A percentile compares a stretch with the other conserved stretches of the same genome.
Evolutionary conservation across 2,329 filamentous ascomycete species (phyloP).

Genomic region (Aureobasidium sp.): DNA sequence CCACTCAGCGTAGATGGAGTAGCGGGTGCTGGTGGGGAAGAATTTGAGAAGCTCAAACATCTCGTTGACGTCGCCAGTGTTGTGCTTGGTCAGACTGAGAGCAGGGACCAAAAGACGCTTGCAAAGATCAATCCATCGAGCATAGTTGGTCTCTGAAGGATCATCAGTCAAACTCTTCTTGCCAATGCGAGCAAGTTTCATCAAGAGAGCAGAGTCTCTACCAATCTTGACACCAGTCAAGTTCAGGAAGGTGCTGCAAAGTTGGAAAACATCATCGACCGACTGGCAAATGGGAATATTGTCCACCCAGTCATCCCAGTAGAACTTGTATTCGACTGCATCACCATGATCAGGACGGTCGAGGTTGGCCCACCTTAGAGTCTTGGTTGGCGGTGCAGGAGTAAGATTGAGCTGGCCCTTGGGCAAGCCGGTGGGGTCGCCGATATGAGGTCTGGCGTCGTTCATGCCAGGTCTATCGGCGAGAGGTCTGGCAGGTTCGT

Average conservation of each 20-base stretch:
- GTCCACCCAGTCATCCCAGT: slow-evolving; percentile 96
- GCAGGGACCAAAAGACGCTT: slow-evolving; percentile 79
- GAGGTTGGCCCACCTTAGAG: slow-evolving; percentile 74
- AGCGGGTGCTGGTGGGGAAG: slow-evolving; percentile 69
- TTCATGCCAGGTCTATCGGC: slow-evolving; percentile 33
- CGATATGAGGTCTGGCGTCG: slow-evolving; percentile 42
- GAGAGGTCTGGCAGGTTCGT: slow-evolving; percentile 44
- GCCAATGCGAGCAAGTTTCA: slow-evolving; percentile 81
- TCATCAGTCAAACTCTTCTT: slow-evolving; percentile 65
- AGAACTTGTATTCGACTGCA: slow-evolving; percentile 74
- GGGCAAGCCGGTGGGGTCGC: slow-evolving; percentile 58
- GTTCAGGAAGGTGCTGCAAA: slow-evolving; percentile 78
- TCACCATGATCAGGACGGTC: slow-evolving; percentile 69
- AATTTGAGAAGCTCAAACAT: slow-evolving; percentile 75
- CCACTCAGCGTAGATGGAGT: slow-evolving; percentile 90
- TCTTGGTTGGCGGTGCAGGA: slow-evolving; percentile 53
- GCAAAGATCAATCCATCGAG: slow-evolving; percentile 77
- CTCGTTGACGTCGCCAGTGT: slow-evolving; percentile 75
- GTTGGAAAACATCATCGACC: slow-evolving; percentile 80
- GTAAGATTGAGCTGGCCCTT: slow-evolving; percentile 61
- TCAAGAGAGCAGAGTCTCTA: slow-evolving; percentile 66
- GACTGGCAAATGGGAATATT: slow-evolving; percentile 86
- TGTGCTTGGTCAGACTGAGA: slow-evolving; percentile 75
- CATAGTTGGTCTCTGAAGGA: slow-evolving; percentile 57
- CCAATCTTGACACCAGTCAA: slow-evolving; percentile 84